phyloP scores from a whole-genome alignment of 2,329 filamentous ascomycete genomes.

The Elsinoe perseae region DNA sequence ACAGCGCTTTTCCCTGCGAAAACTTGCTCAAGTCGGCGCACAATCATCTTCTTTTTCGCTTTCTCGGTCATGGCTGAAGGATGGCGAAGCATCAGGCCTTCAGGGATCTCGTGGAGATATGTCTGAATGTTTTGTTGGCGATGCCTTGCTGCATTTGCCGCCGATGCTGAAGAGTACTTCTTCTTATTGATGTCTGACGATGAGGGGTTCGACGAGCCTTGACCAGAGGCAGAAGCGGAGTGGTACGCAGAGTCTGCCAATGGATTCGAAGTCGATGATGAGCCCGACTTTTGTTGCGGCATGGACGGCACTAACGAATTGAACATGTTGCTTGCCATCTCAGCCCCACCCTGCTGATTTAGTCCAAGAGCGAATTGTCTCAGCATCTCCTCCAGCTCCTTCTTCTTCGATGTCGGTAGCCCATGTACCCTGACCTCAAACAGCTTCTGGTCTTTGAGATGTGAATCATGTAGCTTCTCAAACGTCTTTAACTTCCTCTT shows the following conservation, averaged over 20 bases:
- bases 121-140: constrained; percentile 56
- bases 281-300: constrained; percentile 50
- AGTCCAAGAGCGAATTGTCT: constrained; percentile 62
- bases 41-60: constrained; percentile 68
- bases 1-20: constrained; percentile 62
- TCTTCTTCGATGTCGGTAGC: constrained; percentile 62
- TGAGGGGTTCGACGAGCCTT: constrained; percentile 33
- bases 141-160: constrained; percentile 28
- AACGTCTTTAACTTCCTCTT: constrained; percentile 66
- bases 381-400: constrained; percentile 66
- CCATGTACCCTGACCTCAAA: constrained; percentile 78
- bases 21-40: constrained; percentile 67
- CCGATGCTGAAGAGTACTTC: constrained; percentile 16
- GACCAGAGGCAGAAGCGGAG: constrained; percentile 47
- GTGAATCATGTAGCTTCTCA: constrained; percentile 57
- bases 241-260: constrained; percentile 52
- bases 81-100: constrained; percentile 56
- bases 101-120: constrained; percentile 65
- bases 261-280: constrained; percentile 46
- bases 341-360: constrained; percentile 38
- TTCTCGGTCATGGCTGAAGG: constrained; percentile 57
- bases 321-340: constrained; percentile 20
- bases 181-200: constrained; percentile 25
- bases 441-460: constrained; percentile 65
- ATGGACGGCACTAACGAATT: constrained; percentile 36